Percentiles rank a stretch among this genome's conserved stretches.
These are phyloP conservation scores for Gypsophila paniculata DNA, from an alignment of 179 eudicot genomes.

Conservation along the genomic window DNA sequence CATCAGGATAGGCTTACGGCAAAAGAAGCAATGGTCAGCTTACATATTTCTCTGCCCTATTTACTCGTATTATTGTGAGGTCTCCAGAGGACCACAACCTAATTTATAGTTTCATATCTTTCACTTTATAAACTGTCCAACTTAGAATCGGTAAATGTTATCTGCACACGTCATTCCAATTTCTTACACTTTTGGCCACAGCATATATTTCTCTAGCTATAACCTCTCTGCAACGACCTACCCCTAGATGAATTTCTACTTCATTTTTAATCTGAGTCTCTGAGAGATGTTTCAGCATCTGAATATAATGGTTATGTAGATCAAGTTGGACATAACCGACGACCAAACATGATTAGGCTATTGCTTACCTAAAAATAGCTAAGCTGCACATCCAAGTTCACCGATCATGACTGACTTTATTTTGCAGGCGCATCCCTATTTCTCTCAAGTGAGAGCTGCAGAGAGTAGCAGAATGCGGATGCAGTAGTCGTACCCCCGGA, in stretches of 20 bases:
- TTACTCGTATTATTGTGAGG: not conserved
- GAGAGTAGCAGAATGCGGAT: conserved; percentile 70
- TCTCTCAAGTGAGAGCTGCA: conserved; percentile 85
- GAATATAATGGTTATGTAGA: too few relatives aligned
- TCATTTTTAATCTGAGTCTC: too few relatives aligned
- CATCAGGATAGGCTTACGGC: conserved; percentile 97
- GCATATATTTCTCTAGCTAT: not conserved
- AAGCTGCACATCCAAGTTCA: not conserved
- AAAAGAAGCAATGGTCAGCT: conserved; percentile 86
- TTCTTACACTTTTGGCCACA: not conserved
- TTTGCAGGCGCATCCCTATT: conserved; percentile 74
- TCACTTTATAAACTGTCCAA: not conserved
- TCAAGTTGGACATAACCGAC: too few relatives aligned
- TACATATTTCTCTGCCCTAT: not conserved
- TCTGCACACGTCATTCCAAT: not conserved
- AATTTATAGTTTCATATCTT: not conserved
- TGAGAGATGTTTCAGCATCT: too few relatives aligned
- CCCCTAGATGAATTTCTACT: too few relatives aligned
- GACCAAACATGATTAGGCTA: too few relatives aligned
- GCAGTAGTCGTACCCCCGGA: conserved; percentile 29
- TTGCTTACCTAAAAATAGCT: too few relatives aligned
- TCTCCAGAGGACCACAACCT: not conserved
- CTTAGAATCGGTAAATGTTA: not conserved
- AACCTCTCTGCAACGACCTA: too few relatives aligned
- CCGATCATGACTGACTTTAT: not conserved